A percentile compares a stretch with the other conserved stretches of the same genome.
Conservation (phyloP, 371 early-diverging fungal species). For the Mucor plumbeus region DNA sequence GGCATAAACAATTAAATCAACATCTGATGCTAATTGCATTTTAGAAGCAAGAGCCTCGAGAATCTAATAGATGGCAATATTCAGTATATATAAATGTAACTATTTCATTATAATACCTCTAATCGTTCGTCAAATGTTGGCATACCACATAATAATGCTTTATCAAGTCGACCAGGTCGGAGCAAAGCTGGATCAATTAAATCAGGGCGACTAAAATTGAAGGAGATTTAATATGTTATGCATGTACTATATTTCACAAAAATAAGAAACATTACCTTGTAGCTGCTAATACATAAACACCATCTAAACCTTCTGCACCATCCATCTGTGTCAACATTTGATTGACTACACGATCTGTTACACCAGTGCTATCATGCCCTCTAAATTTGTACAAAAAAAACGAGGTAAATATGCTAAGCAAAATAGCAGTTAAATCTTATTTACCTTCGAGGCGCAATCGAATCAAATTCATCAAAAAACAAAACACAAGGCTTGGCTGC, state of each 20-base stretch:
- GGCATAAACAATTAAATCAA: conserved; percentile 68
- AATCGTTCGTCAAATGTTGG: conserved; percentile 76
- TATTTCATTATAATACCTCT: conserved; percentile 45
- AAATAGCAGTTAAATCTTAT: not conserved
- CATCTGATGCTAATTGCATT: conserved; percentile 63
- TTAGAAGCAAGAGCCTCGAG: conserved; percentile 67
- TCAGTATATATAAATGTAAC: not conserved
- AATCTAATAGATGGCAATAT: conserved; percentile 39
- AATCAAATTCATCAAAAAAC: conserved; percentile 98
- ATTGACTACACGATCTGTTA: conserved; percentile 95
- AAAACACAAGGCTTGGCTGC: conserved; percentile 89
- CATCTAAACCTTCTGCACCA: conserved; percentile 92
- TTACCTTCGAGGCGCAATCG: conserved; percentile 87
- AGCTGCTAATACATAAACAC: conserved; percentile 93
- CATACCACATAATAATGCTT: conserved; percentile 88
- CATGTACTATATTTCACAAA: conserved; percentile 7
- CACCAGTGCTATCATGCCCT: conserved; percentile 92
- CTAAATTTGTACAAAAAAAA: conserved; percentile 35
- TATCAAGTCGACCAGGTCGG: conserved; percentile 99
- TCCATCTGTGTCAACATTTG: conserved; percentile 97
- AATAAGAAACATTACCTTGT: conserved; percentile 67
- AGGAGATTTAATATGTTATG: conserved; percentile 11
- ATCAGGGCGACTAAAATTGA: conserved; percentile 89
- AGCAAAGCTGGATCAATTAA: conserved; percentile 98
- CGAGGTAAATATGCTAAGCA: conserved; percentile 1